Evolutionary conservation across 148 eudicot species (phyloP), one percentile per base, ranked within the genome.

Genomic region (Rhododendron simsii): DNA sequence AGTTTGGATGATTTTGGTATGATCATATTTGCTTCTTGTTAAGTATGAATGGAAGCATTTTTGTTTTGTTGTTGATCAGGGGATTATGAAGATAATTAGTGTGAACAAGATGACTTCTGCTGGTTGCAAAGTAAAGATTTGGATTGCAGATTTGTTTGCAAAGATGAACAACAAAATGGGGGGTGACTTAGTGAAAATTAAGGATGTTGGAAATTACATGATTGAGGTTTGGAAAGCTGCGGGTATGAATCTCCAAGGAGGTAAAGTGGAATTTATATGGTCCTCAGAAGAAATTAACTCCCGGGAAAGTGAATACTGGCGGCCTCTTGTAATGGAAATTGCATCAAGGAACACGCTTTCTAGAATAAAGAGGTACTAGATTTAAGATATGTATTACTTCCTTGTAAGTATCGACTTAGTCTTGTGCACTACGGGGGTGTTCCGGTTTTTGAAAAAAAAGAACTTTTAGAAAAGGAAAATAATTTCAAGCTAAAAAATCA

Each of bases 131-230:
- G 99, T 96, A 59, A 96, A 90, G 80, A 93, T 96, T 23, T 96
- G 98, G 98, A 93, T 96, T 89, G 99, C 95, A 73, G 99, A 96
- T 88, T 95, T 95, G 98, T 96, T 96, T 92, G 98, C 99, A 13
- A 92, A 91, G 86, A 79, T 96, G 30, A 95, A 96, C 89, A 95
- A 93, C 89, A 96, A 96, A 90, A 92, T 96, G 98, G 98, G 95
- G 26, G 99, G 99, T 73, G 99, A 96, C 88, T 84, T 96, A 82
- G 90, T 92, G 86, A 96, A 96, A 90, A 96, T 96, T 45, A 91
- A 93, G 86, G 92, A 89, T 30, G 94, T 96, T 84, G 99, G 99
- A 28, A 84, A 87, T 37, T 96, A 96, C 89, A 86, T 96, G 84
- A 94, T 95, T 86, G 99, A 94, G 90, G 94, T 94, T 45, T 96